Evolutionary conservation across 2,329 filamentous ascomycete species (phyloP), one percentile per base, ranked within the genome.

Genomic region (Pseudogymnoascus sp.): DNA sequence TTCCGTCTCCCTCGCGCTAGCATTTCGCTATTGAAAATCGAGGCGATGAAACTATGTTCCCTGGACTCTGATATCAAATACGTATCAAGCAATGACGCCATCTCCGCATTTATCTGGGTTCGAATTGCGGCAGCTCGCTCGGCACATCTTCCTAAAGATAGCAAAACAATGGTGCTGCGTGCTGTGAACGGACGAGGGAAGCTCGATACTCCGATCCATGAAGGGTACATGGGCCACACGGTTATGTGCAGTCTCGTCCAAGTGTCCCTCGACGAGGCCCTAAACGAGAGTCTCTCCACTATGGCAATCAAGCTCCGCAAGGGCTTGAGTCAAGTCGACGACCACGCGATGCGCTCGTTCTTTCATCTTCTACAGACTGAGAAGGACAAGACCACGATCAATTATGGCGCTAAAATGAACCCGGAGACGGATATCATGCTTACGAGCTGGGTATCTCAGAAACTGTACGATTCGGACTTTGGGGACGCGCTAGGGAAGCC

Each of bases 351-450:
- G 35, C 59, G 59, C 11, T 38, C 35, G 11, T 44, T 61, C 19
- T 38, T 44, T 8, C 21, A 38, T 26, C 11, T 61, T 16, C 35
- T 61, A 16, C 35, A 24, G 13, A 61, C 21, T 11, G 38, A 38
- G 14, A 44, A 61, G 31, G 59, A 61, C 19, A 61, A 61, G 33
- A 61, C 59, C 13, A 61, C 59, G 10, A 61, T 61, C 16, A 38
- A 38, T 33, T 61, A 61, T 5, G 59, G 59, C 14, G 59, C 59
- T 7, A 31, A n/a, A 14, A 44, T 38, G 35, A 61, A 61, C 7
- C 11, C 16, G 4, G 59, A 31, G 26, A 44, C 35, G n/a, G 59
- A 61, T 24, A 16, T 61, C 5, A 38, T 61, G 33, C 24, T 38
- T 14, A 19, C 59, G 13, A 38, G 35, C 38, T 61, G 59, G 59